Conservation (phyloP, 2,329 filamentous ascomycete genomes). For the Xylariaceae sp. region DNA sequence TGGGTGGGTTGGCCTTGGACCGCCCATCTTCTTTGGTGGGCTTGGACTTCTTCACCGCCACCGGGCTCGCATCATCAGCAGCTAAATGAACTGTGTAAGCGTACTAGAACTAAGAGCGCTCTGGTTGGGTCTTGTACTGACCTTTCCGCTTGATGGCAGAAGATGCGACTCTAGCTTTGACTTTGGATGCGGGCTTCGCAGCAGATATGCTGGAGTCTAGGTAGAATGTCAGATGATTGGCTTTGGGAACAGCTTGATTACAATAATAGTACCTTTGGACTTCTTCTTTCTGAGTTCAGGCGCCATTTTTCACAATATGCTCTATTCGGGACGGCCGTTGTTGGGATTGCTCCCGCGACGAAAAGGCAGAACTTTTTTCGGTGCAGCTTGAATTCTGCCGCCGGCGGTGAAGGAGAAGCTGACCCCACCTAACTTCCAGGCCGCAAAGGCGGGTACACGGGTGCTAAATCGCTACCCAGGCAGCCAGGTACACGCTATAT, state of each 20-base stretch:
- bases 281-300: conserved; percentile 47
- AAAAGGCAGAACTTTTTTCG: conserved; percentile 16
- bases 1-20: conserved; percentile 26
- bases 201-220: conserved; percentile 35
- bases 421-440: conserved; percentile 11
- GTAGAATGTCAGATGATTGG: conserved; percentile 7
- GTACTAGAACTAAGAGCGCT: not conserved
- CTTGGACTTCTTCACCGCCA: conserved; percentile 51
- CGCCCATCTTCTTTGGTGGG: conserved; percentile 37
- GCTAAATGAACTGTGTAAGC: conserved; percentile 39
- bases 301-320: conserved; percentile 42
- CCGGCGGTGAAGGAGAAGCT: conserved; percentile 30
- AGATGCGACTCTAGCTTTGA: conserved; percentile 33
- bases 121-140: conserved; percentile 20
- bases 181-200: conserved; percentile 42
- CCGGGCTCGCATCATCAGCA: conserved; percentile 49
- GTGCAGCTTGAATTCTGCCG: conserved; percentile 32
- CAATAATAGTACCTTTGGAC: conserved; percentile 30
- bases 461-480: not conserved
- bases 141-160: conserved; percentile 42
- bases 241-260: not conserved
- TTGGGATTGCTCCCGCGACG: conserved; percentile 5
- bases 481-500: too few species aligned
- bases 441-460: not conserved
- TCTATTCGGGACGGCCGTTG: conserved; percentile 1